Evolutionary conservation across 1,139 yeast genomes (phyloP).

Genomic region (Zhuliangozyma blackwelliae): DNA sequence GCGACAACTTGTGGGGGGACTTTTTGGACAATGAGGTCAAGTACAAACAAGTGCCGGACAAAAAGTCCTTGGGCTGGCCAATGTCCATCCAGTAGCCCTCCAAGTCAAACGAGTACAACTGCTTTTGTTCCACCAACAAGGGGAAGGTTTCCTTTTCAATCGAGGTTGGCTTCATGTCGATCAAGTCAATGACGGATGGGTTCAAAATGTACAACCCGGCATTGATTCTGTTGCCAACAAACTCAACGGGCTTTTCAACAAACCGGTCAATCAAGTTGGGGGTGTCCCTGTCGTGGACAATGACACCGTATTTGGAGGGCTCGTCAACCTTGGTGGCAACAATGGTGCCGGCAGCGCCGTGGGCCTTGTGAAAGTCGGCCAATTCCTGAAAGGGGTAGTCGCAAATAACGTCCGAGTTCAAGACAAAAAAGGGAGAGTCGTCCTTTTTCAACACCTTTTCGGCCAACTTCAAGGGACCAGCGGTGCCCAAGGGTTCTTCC

Average conservation of each 20-base stretch:
- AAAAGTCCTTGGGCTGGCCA: slow-evolving; percentile 99
- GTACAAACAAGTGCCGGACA: slow-evolving; percentile 93
- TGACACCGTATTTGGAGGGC: slow-evolving; percentile 99
- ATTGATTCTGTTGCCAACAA: slow-evolving; percentile 96
- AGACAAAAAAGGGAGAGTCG: slow-evolving; percentile 92
- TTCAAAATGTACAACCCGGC: slow-evolving; percentile 96
- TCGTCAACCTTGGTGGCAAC: slow-evolving; percentile 99
- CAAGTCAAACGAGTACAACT: slow-evolving; percentile 91
- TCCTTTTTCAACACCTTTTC: slow-evolving; percentile 92
- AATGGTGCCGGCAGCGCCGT: slow-evolving; percentile 97
- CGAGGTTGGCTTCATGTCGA: slow-evolving; percentile 97
- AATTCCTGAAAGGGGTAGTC: slow-evolving; percentile 96
- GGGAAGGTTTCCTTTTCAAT: slow-evolving; percentile 99
- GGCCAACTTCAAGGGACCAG: slow-evolving; percentile 98
- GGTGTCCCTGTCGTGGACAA: slow-evolving; percentile 90
- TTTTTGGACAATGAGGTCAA: slow-evolving; percentile 82
- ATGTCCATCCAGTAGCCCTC: slow-evolving; percentile 99
- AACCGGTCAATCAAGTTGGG: slow-evolving; percentile 96
- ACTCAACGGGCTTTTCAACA: slow-evolving; percentile 99
- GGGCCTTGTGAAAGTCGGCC: slow-evolving; percentile 88
- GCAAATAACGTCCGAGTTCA: slow-evolving; percentile 97
- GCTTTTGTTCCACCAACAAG: slow-evolving; percentile 79
- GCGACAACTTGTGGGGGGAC: slow-evolving; percentile 64
- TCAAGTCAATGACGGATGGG: slow-evolving; percentile 94
- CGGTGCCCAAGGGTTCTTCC: slow-evolving; percentile 98